Percentiles rank a stretch among this genome's conserved stretches.
Evolutionary conservation across 176 grass and related monocot genomes (phyloP).

Genomic region (Luzula sylvatica): DNA sequence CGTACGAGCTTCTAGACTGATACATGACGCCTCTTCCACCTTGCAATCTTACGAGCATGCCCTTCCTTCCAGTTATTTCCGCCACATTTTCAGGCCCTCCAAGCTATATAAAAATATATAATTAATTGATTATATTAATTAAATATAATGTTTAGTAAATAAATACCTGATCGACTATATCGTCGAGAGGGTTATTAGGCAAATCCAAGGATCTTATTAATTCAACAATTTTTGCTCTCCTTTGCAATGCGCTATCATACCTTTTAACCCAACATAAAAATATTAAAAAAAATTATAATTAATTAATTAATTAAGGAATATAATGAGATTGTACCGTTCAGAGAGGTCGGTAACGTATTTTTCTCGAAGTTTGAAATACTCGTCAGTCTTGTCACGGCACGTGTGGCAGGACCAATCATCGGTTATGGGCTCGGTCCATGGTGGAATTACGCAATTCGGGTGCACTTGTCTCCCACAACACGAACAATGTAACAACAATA

Average conservation of each 20-base stretch:
- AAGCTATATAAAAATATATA: conserved; percentile 45
- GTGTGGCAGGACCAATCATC: conserved; percentile 95
- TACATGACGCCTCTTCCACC: conserved; percentile 89
- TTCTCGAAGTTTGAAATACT: conserved; percentile 61
- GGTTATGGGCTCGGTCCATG: conserved; percentile 66
- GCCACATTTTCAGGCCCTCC: conserved; percentile 93
- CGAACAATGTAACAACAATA: conserved; percentile 82
- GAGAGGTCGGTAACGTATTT: conserved; percentile 63
- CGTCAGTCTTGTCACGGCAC: conserved; percentile 73
- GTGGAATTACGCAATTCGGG: conserved; percentile 75
- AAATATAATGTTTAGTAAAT: conserved; percentile 10
- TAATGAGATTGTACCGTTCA: conserved; percentile 88
- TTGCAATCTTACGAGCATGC: conserved; percentile 82
- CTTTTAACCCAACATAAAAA: conserved; percentile 28
- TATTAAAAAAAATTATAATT: background rate
- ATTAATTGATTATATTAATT: conserved; percentile 17
- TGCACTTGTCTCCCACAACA: conserved; percentile 83
- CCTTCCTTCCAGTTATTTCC: conserved; percentile 90
- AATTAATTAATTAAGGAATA: no score
- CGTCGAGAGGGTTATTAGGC: conserved; percentile 97
- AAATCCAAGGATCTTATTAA: conserved; percentile 86
- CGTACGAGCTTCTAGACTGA: conserved; percentile 80
- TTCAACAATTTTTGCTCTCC: conserved; percentile 70
- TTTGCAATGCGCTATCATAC: conserved; percentile 56
- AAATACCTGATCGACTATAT: conserved; percentile 95